These are phyloP conservation scores for Melastoma malabathricum DNA, from an alignment of 345 rosid genomes.

Conservation along the genomic window DNA sequence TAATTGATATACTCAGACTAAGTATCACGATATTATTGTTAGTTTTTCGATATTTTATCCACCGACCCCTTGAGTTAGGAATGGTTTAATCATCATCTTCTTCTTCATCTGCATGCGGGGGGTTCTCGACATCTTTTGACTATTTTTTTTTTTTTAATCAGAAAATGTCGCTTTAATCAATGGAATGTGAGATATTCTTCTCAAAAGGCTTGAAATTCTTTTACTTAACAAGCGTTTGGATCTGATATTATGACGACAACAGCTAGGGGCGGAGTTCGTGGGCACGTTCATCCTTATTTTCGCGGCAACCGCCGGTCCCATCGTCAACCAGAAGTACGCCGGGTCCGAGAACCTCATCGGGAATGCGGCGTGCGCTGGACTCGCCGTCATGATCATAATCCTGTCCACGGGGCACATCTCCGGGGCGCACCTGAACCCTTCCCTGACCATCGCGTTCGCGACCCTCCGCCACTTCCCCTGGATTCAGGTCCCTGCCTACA, in stretches of 20 bases:
- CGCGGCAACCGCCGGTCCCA: slow-evolving; percentile 85
- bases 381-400: slow-evolving; percentile 89
- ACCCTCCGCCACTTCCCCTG: slow-evolving; percentile 86
- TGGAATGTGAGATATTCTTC: too few relatives aligned
- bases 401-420: slow-evolving; percentile 91
- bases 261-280: slow-evolving; percentile 95
- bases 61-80: too few relatives aligned
- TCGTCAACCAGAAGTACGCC: slow-evolving; percentile 72
- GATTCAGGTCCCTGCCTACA: slow-evolving; percentile 84
- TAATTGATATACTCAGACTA: too few relatives aligned
- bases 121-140: not conserved
- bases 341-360: slow-evolving; percentile 75
- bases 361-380: slow-evolving; percentile 80
- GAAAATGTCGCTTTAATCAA: too few relatives aligned
- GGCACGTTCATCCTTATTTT: slow-evolving; percentile 92
- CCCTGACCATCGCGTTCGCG: slow-evolving; percentile 85
- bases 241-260: too few relatives aligned
- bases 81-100: too few relatives aligned
- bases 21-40: too few relatives aligned
- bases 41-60: too few relatives aligned
- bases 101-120: not conserved
- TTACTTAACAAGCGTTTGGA: too few relatives aligned
- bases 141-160: not conserved
- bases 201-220: too few relatives aligned
- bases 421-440: slow-evolving; percentile 92